Evolutionary conservation across 1,139 yeast genomes (phyloP).

Genomic region (Lodderomyces oxycetoniae): DNA sequence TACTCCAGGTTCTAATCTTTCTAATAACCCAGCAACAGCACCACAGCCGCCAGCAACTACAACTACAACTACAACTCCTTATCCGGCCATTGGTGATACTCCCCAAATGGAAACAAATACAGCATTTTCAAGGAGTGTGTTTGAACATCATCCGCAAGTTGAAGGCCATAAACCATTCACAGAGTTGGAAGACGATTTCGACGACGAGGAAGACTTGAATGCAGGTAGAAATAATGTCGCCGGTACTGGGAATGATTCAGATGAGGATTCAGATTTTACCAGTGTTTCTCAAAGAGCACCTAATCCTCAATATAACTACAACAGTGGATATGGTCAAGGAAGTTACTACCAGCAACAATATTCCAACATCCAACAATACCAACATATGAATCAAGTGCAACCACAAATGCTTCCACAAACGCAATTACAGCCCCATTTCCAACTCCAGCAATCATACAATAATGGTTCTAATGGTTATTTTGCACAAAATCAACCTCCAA

Average conservation of each 20-base stretch:
- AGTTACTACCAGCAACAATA: constrained; percentile 10
- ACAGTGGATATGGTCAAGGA: constrained; percentile 1
- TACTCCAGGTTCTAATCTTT: constrained; percentile 5
- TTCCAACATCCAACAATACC: constrained; percentile 16
- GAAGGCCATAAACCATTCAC: constrained; percentile 49
- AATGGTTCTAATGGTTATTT: constrained; percentile 10
- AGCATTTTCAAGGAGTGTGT: constrained; percentile 21
- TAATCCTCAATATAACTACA: constrained; percentile 50
- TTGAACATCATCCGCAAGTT: constrained; percentile 44
- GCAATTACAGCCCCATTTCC: constrained; percentile 11
- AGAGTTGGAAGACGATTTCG: constrained; percentile 35
- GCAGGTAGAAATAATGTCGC: constrained; percentile 6
- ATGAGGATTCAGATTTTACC: constrained; percentile 59
- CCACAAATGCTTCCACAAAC: too few relatives aligned
- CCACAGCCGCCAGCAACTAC: too few relatives aligned
- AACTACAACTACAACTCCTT: constrained; percentile 5
- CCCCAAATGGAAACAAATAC: too few relatives aligned
- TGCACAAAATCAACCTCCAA: constrained; percentile 7
- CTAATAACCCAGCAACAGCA: constrained; percentile 8
- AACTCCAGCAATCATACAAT: constrained; percentile 13
- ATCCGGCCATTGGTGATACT: constrained; percentile 1
- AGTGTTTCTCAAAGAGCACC: constrained; percentile 75
- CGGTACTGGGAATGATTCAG: constrained; percentile 24
- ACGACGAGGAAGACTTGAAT: constrained; percentile 15
- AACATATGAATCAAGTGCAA: constrained; percentile 17